Base-by-base conservation (phyloP, 2,329 filamentous ascomycete species). In the Tolypocladium sp. region DNA sequence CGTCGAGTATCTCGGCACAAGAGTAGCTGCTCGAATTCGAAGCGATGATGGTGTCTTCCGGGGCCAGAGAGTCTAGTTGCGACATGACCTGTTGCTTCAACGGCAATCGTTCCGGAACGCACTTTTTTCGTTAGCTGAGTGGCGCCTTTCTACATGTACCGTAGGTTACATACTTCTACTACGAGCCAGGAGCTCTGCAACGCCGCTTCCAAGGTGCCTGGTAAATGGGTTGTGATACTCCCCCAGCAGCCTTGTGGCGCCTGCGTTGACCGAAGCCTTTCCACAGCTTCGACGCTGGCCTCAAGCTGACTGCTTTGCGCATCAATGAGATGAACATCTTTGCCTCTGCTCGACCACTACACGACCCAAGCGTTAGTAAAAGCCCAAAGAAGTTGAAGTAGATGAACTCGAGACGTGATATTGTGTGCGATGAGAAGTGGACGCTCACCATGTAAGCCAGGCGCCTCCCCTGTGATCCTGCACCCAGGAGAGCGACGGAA, bases 1-100 rank as follows among this genome's bases (percentile, higher is more conserved):
- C 69, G 1, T 74, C 65, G 0, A 77, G 60, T n/a, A 79, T 77
- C 56, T 79, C 76, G 0, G 68, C 67, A 25, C 75, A 77, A 8
- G 72, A 71, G 61, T 77, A 78, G 56, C 76, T 79, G 59, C 76
- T 78, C 1, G 77, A 79, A 57, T 80, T 80, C 0, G 76, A 77
- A 0, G 74, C 77, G 52, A 80, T 72, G 7, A 79, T 74, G 0
- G 72, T 72, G 1, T 72, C 68, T 0, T 66, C 59, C 0, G 67
- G 63, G 0, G 76, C 70, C 2, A 74, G 54, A 1, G 67, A 59
- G 61, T 79, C 77, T 2, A 80, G 66, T 27, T 78, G 64, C 0
- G 60, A 51, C 30, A 80, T 71, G 5, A 77, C 66, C 2, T 68
- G 63, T 53, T 66, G 71, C 61, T 80, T 80, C n/a, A 78, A 64